These are phyloP conservation scores for Candolleomyces efflorescens DNA, from an alignment of 768 basidiomycete species.

Conservation along the genomic window DNA sequence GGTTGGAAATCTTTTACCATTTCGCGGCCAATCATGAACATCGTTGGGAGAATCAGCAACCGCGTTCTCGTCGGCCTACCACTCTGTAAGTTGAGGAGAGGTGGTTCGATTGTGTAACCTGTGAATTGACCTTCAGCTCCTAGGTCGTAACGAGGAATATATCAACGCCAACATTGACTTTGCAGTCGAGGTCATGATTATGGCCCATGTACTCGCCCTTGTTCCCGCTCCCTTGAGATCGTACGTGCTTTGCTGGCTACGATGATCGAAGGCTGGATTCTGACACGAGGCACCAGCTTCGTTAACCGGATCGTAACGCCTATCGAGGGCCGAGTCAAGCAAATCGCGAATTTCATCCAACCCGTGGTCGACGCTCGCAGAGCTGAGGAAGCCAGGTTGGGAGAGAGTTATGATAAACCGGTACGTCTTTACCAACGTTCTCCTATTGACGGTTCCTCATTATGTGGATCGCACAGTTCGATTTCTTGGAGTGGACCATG, in stretches of 20 bases:
- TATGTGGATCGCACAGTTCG: constrained; percentile 27
- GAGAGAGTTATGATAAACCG: constrained; percentile 9
- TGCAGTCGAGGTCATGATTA: not conserved
- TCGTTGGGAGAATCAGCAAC: not conserved
- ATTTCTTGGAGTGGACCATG: constrained; percentile 44
- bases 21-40: not conserved
- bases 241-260: constrained; percentile 19
- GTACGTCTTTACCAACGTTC: not conserved
- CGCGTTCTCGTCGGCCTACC: constrained; percentile 7
- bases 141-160: not conserved
- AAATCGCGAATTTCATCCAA: not conserved
- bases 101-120: too few species aligned
- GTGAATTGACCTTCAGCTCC: too few species aligned
- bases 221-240: constrained; percentile 26
- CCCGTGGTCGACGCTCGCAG: constrained; percentile 13
- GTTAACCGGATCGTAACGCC: not conserved
- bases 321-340: constrained; percentile 4
- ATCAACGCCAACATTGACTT: not conserved
- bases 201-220: not conserved
- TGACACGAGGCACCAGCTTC: not conserved
- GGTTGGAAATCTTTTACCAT: not conserved
- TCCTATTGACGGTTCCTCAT: not conserved
- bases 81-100: not conserved
- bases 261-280: constrained; percentile 2
- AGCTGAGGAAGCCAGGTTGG: constrained; percentile 1